Conservation (phyloP, 2,329 filamentous ascomycete genomes). For the Cladosporium sp. region DNA sequence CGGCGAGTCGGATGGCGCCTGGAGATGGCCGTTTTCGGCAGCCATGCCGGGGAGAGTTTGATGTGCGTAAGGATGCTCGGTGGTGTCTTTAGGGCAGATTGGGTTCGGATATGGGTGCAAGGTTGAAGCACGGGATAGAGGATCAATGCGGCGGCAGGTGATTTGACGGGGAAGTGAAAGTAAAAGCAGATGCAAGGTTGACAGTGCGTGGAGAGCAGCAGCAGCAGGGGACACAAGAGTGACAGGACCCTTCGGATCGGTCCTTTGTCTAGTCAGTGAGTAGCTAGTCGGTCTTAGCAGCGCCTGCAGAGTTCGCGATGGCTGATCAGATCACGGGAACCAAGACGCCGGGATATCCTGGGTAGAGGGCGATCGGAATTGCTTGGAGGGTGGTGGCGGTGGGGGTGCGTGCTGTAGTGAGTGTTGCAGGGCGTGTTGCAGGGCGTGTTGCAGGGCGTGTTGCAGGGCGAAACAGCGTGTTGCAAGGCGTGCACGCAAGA, state of each 20-base stretch:
- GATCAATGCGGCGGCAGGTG: neutral
- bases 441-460: neutral
- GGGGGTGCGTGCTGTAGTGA: neutral
- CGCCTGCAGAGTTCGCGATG: neutral
- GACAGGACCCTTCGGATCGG: neutral
- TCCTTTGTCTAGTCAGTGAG: conserved; percentile 1
- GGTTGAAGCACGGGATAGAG: neutral
- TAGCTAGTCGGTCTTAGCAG: neutral
- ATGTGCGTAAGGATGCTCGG: conserved; percentile 1
- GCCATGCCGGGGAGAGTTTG: conserved; percentile 9
- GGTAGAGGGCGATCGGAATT: neutral
- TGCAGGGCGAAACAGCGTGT: neutral
- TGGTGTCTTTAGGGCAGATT: neutral
- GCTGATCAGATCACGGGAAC: neutral
- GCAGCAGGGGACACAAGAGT: neutral
- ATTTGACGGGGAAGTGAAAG: neutral
- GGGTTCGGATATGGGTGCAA: neutral
- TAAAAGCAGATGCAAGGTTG: neutral
- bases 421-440: neutral
- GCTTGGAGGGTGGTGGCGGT: neutral
- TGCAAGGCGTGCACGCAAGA: neutral
- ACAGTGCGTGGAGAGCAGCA: neutral
- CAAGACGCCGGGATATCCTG: conserved; percentile 8
- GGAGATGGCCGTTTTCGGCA: conserved; percentile 12
- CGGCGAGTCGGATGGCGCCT: conserved; percentile 6